These are phyloP conservation scores for Penicillium canariense DNA, from an alignment of 495 filamentous ascomycete genomes.

Conservation along the genomic window DNA sequence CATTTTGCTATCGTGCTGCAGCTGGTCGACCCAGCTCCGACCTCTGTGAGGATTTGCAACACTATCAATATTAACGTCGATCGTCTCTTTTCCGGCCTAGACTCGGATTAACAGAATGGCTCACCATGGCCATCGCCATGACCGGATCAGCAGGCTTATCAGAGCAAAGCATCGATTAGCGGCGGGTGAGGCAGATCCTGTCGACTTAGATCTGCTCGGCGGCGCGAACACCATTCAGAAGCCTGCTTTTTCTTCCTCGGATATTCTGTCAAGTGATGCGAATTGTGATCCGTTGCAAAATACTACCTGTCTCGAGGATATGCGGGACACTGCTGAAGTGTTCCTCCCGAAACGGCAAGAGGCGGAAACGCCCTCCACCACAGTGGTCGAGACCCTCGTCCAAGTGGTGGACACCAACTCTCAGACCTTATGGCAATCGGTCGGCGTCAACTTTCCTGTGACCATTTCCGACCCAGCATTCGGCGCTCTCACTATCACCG, in stretches of 20 bases:
- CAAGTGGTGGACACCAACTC: slow-evolving; percentile 24
- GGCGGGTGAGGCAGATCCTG: background rate
- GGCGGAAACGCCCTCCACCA: slow-evolving; percentile 4
- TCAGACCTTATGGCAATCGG: slow-evolving; percentile 18
- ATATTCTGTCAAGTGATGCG: slow-evolving; percentile 1
- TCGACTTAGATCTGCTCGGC: slow-evolving; percentile 1
- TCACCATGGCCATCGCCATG: slow-evolving; percentile 26
- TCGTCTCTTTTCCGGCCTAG: background rate
- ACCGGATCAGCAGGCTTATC: slow-evolving; percentile 17
- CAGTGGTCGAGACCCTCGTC: slow-evolving; percentile 17
- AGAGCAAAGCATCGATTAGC: slow-evolving; percentile 18
- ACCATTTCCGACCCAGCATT: slow-evolving; percentile 19
- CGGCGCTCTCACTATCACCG: slow-evolving; percentile 13
- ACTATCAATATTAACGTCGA: background rate
- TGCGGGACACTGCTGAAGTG: background rate
- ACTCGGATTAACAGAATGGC: slow-evolving; percentile 10
- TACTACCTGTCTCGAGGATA: slow-evolving; percentile 9
- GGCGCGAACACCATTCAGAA: background rate
- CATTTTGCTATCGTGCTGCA: slow-evolving; percentile 5
- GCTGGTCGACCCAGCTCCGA: slow-evolving; percentile 21
- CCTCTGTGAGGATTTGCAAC: slow-evolving; percentile 22
- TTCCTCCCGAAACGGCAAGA: slow-evolving; percentile 19
- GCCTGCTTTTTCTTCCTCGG: slow-evolving; percentile 1
- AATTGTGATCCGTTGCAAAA: slow-evolving; percentile 15
- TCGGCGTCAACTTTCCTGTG: slow-evolving; percentile 13